Evolutionary conservation across 176 grass and related monocot species (phyloP).

Genomic region (Metroxylon sagu): DNA sequence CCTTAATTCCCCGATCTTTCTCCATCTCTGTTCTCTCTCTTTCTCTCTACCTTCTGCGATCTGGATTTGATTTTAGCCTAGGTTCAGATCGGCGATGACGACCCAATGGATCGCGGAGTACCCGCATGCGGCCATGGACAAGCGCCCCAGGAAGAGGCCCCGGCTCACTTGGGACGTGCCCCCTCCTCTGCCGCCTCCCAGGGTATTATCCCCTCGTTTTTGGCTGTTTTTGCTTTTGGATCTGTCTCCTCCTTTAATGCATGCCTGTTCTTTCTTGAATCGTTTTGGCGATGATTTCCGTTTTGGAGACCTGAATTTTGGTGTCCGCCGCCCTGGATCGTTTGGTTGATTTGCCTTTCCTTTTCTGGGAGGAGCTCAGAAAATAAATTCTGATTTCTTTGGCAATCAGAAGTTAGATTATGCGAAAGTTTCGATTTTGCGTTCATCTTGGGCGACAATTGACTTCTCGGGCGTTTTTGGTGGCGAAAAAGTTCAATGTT

Average conservation of each 20-base stretch:
- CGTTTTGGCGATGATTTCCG: background rate
- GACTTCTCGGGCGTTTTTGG: too few species aligned
- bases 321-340: too few species aligned
- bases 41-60: background rate
- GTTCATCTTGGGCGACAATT: too few species aligned
- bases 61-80: background rate
- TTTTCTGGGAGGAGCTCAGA: too few species aligned
- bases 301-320: too few species aligned
- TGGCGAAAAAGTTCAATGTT: too few species aligned
- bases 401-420: too few species aligned
- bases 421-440: too few species aligned
- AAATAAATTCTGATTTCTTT: too few species aligned
- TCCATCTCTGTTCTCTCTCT: too few species aligned
- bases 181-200: constrained; percentile 46
- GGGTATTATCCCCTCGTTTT: constrained; percentile 25
- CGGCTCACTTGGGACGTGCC: constrained; percentile 68
- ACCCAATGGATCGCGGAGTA: constrained; percentile 81
- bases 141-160: constrained; percentile 71
- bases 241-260: background rate
- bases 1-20: background rate
- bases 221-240: background rate
- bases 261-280: constrained; percentile 10
- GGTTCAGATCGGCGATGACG: constrained; percentile 48
- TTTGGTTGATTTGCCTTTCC: too few species aligned
- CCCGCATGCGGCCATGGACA: constrained; percentile 54